Base-by-base conservation (phyloP, 1,284 basidiomycete genomes). In the Fomitopsis palustris region DNA sequence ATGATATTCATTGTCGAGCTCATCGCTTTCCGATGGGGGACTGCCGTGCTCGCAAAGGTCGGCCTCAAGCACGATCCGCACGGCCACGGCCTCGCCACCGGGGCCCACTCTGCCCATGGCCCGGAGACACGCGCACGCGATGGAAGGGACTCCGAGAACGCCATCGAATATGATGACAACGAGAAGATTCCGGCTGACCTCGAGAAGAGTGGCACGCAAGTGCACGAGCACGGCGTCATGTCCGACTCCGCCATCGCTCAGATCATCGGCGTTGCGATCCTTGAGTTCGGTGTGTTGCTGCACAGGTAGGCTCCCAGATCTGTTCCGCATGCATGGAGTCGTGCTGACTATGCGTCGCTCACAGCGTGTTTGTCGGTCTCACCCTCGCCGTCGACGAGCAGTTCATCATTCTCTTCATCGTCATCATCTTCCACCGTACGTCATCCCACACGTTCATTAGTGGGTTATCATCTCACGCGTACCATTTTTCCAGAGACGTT, bases 221-320 rank as follows among this genome's bases (percentile, higher is more conserved):
- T 45, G 25, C 62, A 59, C 51, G 31, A 47, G 29, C 62, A 62
- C 51, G 54, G 42, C 37, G 55, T 57, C 6, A 54, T 69, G 17
- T 66, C 68, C 38, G 79, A 86, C 56, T 74, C 75, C 16, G 77
- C 82, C 1, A 65, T 81, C 0, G 87, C 92, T 1, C 94, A 98
- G 73, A 78, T 97, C 53, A 80, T 98, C 49, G 95, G 95, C 21
- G 81, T 95, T 45, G 87, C 83, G 43, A 94, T 96, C 62, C 80
- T 96, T 60, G 94, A 92, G 72, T 96, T 98, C 68, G 97, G 96
- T 67, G 93, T 98, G 53, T 76, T 96, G 14, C 79, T 99, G 61
- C 95, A 97, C 71, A 90, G 84, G 83, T 79, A 47, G 54, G 68
- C 53, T 16, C 6, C 19, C 17, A 17, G 27, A 19, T 39, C 25